These are phyloP conservation scores for Cylindrotheca fusiformis DNA, from an alignment of 108 stramenopile genomes.

Conservation along the genomic window DNA sequence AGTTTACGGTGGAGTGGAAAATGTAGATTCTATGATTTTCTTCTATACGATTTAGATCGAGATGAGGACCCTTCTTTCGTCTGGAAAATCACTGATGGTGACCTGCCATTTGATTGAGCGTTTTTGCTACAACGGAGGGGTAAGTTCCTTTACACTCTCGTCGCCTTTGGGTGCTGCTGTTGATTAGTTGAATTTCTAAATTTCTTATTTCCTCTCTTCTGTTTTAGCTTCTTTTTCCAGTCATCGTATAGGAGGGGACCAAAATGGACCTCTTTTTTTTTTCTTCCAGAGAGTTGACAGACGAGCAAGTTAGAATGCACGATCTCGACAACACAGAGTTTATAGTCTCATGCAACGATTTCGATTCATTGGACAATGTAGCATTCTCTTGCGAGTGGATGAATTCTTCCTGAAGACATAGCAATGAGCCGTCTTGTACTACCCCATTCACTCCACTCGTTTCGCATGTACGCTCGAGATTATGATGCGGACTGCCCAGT, in stretches of 20 bases:
- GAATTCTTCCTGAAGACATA: conserved; percentile 76
- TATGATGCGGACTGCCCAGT: conserved; percentile 70
- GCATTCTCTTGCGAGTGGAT: conserved; percentile 67
- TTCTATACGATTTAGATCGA: conserved; percentile 82
- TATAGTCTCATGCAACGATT: conserved; percentile 73
- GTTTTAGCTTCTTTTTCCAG: conserved; percentile 57
- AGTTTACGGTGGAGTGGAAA: conserved; percentile 30
- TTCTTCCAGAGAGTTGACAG: conserved; percentile 34
- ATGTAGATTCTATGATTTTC: conserved; percentile 70
- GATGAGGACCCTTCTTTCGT: conserved; percentile 70
- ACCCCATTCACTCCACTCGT: conserved; percentile 70
- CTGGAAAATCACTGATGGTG: conserved; percentile 79
- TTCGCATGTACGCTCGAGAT: conserved; percentile 76
- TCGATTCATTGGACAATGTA: conserved; percentile 79
- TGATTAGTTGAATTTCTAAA: not conserved
- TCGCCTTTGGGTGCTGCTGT: not conserved
- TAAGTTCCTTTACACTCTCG: conserved; percentile 19
- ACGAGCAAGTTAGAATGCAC: conserved; percentile 45
- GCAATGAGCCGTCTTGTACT: conserved; percentile 71
- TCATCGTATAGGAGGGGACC: conserved; percentile 82
- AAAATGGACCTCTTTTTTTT: conserved; percentile 68
- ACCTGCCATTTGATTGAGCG: conserved; percentile 77
- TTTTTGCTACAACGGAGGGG: conserved; percentile 69
- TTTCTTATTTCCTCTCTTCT: not conserved
- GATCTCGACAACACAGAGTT: conserved; percentile 78